phyloP scores from a whole-genome alignment of 306 rosid species.

The Aeschynomene evenia region DNA sequence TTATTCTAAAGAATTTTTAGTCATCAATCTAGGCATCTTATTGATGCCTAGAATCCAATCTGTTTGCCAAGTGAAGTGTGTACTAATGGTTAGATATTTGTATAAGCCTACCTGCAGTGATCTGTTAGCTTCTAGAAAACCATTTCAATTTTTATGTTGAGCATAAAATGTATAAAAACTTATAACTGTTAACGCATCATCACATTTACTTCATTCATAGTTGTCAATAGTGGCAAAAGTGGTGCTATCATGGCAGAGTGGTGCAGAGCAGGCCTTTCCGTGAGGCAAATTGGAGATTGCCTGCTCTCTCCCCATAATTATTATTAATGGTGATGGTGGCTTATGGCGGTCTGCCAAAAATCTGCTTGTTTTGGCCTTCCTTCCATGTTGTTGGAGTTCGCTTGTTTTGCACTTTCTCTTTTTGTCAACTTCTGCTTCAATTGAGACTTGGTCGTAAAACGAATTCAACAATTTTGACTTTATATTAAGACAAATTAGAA shows the following conservation, averaged over 20 bases:
- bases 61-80: background rate
- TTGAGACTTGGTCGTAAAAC: too few relatives aligned
- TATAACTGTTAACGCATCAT: too few relatives aligned
- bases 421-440: too few relatives aligned
- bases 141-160: background rate
- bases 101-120: background rate
- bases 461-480: too few relatives aligned
- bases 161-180: too few relatives aligned
- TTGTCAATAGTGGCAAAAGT: background rate
- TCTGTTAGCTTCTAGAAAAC: background rate
- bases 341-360: too few relatives aligned
- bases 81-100: background rate
- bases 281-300: too few relatives aligned
- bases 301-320: too few relatives aligned
- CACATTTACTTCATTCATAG: background rate
- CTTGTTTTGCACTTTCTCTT: background rate
- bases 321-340: too few relatives aligned
- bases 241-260: background rate
- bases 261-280: background rate
- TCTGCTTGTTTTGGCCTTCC: too few relatives aligned
- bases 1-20: background rate
- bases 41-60: conserved; percentile 3
- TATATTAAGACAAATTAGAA: too few relatives aligned
- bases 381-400: background rate
- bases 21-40: too few relatives aligned